phyloP scores from a whole-genome alignment of 352 stramenopile species.

The Phytophthora colocasiae region DNA sequence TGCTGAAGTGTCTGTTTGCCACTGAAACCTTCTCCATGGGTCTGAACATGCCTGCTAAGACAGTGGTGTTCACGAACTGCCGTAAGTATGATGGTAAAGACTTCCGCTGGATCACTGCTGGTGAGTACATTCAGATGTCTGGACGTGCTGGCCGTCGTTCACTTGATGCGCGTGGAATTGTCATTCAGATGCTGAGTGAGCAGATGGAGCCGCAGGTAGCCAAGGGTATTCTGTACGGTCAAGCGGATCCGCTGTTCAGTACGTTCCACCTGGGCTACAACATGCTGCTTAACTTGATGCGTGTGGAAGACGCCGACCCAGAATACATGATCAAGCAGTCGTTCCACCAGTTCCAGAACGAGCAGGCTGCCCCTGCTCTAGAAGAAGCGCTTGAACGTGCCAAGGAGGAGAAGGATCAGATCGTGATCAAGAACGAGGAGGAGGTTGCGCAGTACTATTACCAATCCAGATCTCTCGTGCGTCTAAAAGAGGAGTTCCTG shows the following conservation, averaged over 20 bases:
- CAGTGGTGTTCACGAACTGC: conserved; percentile 98
- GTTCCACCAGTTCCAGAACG: conserved; percentile 96
- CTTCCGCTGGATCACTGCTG: conserved; percentile 96
- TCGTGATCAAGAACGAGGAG: conserved; percentile 91
- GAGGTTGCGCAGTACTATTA: conserved; percentile 91
- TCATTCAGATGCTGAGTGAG: conserved; percentile 99
- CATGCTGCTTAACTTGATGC: conserved; percentile 99
- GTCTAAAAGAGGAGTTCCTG: conserved; percentile 93
- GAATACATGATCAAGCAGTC: conserved; percentile 99
- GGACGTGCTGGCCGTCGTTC: conserved; percentile 97
- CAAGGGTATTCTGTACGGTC: conserved; percentile 94
- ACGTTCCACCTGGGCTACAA: conserved; percentile 99
- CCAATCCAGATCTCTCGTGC: conserved; percentile 92
- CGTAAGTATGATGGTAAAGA: conserved; percentile 97
- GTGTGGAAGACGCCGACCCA: conserved; percentile 96
- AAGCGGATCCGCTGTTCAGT: conserved; percentile 75
- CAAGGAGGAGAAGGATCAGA: conserved; percentile 85
- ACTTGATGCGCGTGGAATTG: conserved; percentile 97
- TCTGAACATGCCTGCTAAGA: conserved; percentile 99
- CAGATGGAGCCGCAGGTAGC: conserved; percentile 98
- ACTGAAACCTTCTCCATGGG: conserved; percentile 98
- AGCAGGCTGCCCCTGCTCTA: conserved; percentile 78
- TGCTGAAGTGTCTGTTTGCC: conserved; percentile 99
- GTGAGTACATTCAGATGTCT: conserved; percentile 97
- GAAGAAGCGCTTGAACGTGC: conserved; percentile 84